phyloP scores from a whole-genome alignment of 352 stramenopile species.

The Globisporangium cederbergense region DNA sequence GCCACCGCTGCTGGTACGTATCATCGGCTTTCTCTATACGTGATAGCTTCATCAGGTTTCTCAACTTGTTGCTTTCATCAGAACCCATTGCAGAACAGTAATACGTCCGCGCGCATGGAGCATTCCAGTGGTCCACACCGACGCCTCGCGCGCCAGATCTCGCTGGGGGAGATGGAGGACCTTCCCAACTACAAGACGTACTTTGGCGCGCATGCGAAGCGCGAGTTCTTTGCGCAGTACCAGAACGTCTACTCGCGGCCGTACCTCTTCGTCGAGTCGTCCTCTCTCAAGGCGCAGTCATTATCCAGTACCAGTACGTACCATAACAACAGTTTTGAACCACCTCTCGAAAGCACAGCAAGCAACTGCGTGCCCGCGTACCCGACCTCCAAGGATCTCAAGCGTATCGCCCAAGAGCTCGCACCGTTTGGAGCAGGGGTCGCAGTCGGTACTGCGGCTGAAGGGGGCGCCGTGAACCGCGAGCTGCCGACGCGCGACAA shows the following conservation, averaged over 20 bases:
- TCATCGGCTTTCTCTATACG: too few species aligned
- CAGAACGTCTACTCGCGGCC: slow-evolving; percentile 54
- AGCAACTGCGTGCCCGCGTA: slow-evolving; percentile 39
- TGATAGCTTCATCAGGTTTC: too few species aligned
- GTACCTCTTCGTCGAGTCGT: slow-evolving; percentile 53
- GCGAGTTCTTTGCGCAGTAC: slow-evolving; percentile 64
- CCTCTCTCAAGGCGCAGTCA: not conserved
- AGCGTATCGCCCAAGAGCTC: slow-evolving; percentile 30
- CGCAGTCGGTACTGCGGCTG: slow-evolving; percentile 1
- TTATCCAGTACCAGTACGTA: not conserved
- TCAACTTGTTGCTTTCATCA: too few species aligned
- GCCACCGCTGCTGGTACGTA: slow-evolving; percentile 2
- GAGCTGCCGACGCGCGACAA: slow-evolving; percentile 36
- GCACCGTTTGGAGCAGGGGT: slow-evolving; percentile 14
- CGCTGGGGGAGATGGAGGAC: slow-evolving; percentile 35
- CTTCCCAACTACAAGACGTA: slow-evolving; percentile 49
- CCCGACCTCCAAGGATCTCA: slow-evolving; percentile 39
- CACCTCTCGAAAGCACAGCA: slow-evolving; percentile 5
- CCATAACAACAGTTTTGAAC: not conserved
- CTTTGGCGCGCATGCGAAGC: slow-evolving; percentile 54
- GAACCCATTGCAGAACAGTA: slow-evolving; percentile 2
- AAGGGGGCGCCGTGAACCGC: slow-evolving; percentile 12
- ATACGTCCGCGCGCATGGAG: not conserved
- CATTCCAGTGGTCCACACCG: not conserved
- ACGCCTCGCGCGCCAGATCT: slow-evolving; percentile 28